Percentiles rank a stretch among this genome's conserved stretches.
Conservation (phyloP, 805 yeast genomes). For the Kodamaea sagamina region DNA sequence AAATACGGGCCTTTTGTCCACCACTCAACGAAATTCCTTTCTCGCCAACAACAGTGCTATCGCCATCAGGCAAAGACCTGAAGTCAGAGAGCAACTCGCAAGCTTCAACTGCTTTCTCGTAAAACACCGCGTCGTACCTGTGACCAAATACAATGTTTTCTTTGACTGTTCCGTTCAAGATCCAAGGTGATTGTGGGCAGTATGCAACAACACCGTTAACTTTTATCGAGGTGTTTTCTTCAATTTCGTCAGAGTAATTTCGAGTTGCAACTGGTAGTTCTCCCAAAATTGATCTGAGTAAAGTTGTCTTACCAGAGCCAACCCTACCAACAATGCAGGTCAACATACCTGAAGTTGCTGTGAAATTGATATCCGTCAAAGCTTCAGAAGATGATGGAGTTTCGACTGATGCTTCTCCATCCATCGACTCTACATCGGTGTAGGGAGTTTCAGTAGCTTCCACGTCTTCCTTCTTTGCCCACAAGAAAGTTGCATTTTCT, state of each 20-base stretch:
- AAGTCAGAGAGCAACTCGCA: slow-evolving; percentile 41
- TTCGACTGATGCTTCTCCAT: slow-evolving; percentile 2
- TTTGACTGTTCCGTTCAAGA: slow-evolving; percentile 39
- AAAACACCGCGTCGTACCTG: slow-evolving; percentile 31
- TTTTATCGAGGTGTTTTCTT: slow-evolving; percentile 7
- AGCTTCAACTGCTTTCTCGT: slow-evolving; percentile 35
- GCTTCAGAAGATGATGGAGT: slow-evolving; percentile 1
- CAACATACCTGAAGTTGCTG: slow-evolving; percentile 32
- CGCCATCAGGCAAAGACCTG: slow-evolving; percentile 40
- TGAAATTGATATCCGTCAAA: slow-evolving; percentile 20
- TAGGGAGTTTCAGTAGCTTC: background rate
- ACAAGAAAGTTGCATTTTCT: slow-evolving; percentile 34
- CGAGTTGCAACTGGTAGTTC: slow-evolving; percentile 22
- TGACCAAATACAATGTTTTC: slow-evolving; percentile 45
- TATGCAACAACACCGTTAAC: slow-evolving; percentile 35
- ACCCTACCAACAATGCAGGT: slow-evolving; percentile 45
- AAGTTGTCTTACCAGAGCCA: slow-evolving; percentile 43
- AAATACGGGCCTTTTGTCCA: slow-evolving; percentile 45
- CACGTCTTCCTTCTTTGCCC: slow-evolving; percentile 20
- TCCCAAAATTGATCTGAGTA: slow-evolving; percentile 38
- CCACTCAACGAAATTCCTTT: slow-evolving; percentile 46
- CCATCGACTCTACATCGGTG: background rate
- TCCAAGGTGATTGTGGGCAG: slow-evolving; percentile 45
- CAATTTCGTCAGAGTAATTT: background rate
- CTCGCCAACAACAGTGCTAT: slow-evolving; percentile 43